These are phyloP conservation scores for Abelmoschus esculentus DNA, from an alignment of 345 rosid species.

Conservation along the genomic window DNA sequence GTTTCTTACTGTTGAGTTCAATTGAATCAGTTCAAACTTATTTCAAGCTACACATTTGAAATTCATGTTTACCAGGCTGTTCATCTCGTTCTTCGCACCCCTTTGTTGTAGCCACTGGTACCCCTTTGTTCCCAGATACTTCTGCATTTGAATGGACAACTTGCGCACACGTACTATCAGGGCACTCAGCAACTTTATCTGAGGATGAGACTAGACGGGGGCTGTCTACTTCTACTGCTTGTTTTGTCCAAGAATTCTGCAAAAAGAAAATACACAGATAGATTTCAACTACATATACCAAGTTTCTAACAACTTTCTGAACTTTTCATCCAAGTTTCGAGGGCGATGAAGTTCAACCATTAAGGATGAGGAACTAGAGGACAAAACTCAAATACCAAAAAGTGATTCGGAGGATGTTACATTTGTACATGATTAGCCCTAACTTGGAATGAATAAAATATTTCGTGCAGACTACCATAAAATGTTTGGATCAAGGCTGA, in stretches of 20 bases:
- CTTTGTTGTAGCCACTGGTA: conserved; percentile 16
- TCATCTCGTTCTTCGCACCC: conserved; percentile 24
- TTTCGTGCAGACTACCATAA: neutral
- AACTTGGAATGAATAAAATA: conserved; percentile 3
- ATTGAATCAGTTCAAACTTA: neutral
- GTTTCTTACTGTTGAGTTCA: neutral
- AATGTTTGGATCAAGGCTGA: no score
- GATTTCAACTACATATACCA: neutral
- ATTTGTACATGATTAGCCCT: neutral
- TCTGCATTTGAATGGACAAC: conserved; percentile 45
- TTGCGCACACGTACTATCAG: conserved; percentile 54
- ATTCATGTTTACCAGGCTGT: conserved; percentile 21
- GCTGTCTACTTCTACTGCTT: conserved; percentile 38
- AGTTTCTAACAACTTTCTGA: neutral
- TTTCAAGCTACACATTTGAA: neutral
- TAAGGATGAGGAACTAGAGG: neutral
- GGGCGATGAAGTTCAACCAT: neutral
- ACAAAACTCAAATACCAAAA: neutral
- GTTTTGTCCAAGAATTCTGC: conserved; percentile 59
- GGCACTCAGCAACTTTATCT: conserved; percentile 34
- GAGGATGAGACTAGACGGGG: conserved; percentile 21
- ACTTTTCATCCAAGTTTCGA: conserved; percentile 2
- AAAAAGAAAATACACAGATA: conserved; percentile 2
- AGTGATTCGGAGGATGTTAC: neutral
- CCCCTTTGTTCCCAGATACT: conserved; percentile 24